Evolutionary conservation across 2,329 filamentous ascomycete species (phyloP).

Genomic region (Fusarium siculi): DNA sequence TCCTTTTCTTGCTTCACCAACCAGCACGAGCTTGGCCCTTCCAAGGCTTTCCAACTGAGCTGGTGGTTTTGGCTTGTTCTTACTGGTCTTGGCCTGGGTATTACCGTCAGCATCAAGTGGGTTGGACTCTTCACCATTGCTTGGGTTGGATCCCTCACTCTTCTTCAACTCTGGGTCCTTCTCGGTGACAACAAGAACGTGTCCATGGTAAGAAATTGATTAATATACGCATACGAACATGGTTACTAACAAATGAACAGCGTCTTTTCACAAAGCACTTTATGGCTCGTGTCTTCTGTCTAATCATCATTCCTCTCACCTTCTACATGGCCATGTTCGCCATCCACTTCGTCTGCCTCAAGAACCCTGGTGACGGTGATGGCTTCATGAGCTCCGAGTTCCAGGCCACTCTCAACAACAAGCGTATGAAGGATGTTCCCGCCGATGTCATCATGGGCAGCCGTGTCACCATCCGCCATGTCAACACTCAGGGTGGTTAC

Average conservation of each 20-base stretch:
- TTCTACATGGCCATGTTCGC: slow-evolving; percentile 99
- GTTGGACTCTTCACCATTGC: slow-evolving; percentile 98
- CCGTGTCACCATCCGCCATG: slow-evolving; percentile 85
- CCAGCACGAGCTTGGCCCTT: slow-evolving; percentile 92
- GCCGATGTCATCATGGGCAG: slow-evolving; percentile 93
- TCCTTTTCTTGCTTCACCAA: slow-evolving; percentile 95
- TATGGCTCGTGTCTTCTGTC: slow-evolving; percentile 87
- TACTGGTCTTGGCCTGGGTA: slow-evolving; percentile 87
- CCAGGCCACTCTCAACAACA: slow-evolving; percentile 95
- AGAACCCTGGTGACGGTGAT: slow-evolving; percentile 96
- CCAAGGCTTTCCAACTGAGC: slow-evolving; percentile 84
- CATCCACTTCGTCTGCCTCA: slow-evolving; percentile 92
- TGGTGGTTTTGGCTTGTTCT: slow-evolving; percentile 99
- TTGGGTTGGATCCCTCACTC: slow-evolving; percentile 92
- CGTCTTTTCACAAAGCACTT: slow-evolving; percentile 94
- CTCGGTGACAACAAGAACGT: slow-evolving; percentile 90
- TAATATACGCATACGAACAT: too few species aligned
- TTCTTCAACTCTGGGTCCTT: slow-evolving; percentile 93
- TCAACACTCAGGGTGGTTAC: slow-evolving; percentile 98
- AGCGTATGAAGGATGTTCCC: slow-evolving; percentile 94
- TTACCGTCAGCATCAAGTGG: slow-evolving; percentile 97
- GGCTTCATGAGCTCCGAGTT: slow-evolving; percentile 99
- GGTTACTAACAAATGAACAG: slow-evolving; percentile 48
- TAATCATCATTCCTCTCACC: slow-evolving; percentile 86
- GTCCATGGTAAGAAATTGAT: slow-evolving; percentile 67